A percentile compares a stretch with the other conserved stretches of the same genome.
These are phyloP conservation scores for Vaccinium vitisidaea DNA, from an alignment of 148 eudicot species.

Conservation along the genomic window DNA sequence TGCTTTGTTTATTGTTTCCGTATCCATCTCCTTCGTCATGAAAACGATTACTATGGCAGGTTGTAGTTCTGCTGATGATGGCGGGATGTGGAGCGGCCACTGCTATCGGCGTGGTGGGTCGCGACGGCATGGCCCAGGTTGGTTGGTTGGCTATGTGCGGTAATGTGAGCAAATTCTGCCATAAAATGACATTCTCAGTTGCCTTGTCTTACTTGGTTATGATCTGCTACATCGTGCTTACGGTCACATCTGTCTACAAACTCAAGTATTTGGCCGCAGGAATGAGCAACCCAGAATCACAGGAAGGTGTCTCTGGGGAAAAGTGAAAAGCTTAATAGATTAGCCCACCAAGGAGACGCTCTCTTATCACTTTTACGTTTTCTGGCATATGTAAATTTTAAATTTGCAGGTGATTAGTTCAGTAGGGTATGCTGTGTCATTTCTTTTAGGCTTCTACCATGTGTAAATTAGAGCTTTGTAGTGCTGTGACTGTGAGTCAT, in stretches of 20 bases:
- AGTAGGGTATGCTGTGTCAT: background rate
- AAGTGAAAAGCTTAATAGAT: background rate
- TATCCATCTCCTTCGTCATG: background rate
- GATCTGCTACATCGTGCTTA: conserved; percentile 11
- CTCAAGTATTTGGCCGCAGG: background rate
- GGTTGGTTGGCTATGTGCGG: conserved; percentile 13
- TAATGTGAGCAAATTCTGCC: conserved; percentile 10
- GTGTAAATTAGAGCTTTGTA: background rate
- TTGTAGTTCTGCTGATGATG: conserved; percentile 8
- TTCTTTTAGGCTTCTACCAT: background rate
- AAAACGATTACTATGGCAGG: background rate
- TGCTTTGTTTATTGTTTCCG: background rate
- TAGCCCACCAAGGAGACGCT: background rate
- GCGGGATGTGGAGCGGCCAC: conserved; percentile 20
- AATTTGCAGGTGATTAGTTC: background rate
- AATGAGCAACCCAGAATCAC: background rate
- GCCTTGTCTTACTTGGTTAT: conserved; percentile 10
- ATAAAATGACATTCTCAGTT: conserved; percentile 3
- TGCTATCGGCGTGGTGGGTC: conserved; percentile 7
- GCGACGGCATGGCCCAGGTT: background rate
- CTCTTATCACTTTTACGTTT: background rate
- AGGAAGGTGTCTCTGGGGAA: background rate
- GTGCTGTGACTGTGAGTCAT: background rate
- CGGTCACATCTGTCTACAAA: conserved; percentile 2
- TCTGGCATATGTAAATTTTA: background rate